Conservation (phyloP, 1,284 basidiomycete genomes). For the Tremellales sp. region DNA sequence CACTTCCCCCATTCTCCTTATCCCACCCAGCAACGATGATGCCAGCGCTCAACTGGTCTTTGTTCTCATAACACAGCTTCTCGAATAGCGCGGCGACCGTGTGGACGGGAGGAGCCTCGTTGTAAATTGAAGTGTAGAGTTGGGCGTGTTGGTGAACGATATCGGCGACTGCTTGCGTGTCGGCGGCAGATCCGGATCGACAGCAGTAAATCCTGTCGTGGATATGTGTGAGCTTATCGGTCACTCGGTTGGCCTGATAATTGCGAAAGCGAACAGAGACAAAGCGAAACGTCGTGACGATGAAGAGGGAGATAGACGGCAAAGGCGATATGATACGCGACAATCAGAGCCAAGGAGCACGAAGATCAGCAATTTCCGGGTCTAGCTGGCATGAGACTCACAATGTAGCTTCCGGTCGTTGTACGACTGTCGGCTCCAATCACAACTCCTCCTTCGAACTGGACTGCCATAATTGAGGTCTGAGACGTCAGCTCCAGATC, state of each 20-base stretch:
- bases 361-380: neutral
- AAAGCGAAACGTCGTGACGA: neutral
- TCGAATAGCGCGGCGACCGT: slow-evolving; percentile 83
- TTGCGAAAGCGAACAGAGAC: slow-evolving; percentile 6
- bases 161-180: slow-evolving; percentile 96
- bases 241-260: slow-evolving; percentile 81
- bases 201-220: slow-evolving; percentile 99
- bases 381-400: slow-evolving; percentile 47
- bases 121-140: slow-evolving; percentile 64
- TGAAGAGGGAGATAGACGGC: neutral
- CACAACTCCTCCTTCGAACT: slow-evolving; percentile 90
- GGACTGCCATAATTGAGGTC: slow-evolving; percentile 99
- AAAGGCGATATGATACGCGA: neutral
- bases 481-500: slow-evolving; percentile 46
- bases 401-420: slow-evolving; percentile 94
- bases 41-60: slow-evolving; percentile 81
- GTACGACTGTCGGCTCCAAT: slow-evolving; percentile 96
- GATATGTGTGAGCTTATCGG: slow-evolving; percentile 95
- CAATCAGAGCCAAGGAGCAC: neutral
- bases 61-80: slow-evolving; percentile 89
- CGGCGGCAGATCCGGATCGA: slow-evolving; percentile 94
- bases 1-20: slow-evolving; percentile 82
- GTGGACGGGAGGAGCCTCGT: slow-evolving; percentile 69
- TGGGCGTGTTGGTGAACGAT: slow-evolving; percentile 83
- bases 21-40: slow-evolving; percentile 99